A percentile compares a stretch with the other conserved stretches of the same genome.
Evolutionary conservation across 2,329 filamentous ascomycete genomes (phyloP).

Genomic region (Fusarium sp.): DNA sequence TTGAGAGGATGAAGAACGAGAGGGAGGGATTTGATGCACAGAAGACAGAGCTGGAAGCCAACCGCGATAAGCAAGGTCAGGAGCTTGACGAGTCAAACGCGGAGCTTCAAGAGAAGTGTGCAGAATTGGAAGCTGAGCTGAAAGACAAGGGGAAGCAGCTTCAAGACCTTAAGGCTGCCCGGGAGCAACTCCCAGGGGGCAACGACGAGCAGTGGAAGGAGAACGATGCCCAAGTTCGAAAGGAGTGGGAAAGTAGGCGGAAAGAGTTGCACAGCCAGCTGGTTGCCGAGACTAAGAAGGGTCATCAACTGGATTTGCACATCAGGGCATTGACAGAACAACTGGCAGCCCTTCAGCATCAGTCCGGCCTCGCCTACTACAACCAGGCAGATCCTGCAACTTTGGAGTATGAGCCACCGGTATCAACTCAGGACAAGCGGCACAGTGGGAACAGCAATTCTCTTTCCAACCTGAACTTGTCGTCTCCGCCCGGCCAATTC

Average conservation of each 20-base stretch:
- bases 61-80: slow-evolving; percentile 62
- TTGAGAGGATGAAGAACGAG: slow-evolving; percentile 68
- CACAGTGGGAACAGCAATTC: slow-evolving; percentile 61
- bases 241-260: slow-evolving; percentile 66
- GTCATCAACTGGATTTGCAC: slow-evolving; percentile 58
- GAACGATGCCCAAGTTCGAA: slow-evolving; percentile 61
- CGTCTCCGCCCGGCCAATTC: slow-evolving; percentile 53
- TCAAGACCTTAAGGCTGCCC: slow-evolving; percentile 77
- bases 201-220: slow-evolving; percentile 68
- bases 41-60: slow-evolving; percentile 60
- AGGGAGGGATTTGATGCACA: slow-evolving; percentile 65
- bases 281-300: slow-evolving; percentile 58
- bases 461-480: slow-evolving; percentile 53
- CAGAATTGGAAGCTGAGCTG: slow-evolving; percentile 76
- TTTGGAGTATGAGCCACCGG: slow-evolving; percentile 59
- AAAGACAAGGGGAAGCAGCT: slow-evolving; percentile 74
- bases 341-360: slow-evolving; percentile 53
- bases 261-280: slow-evolving; percentile 63
- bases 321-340: slow-evolving; percentile 60
- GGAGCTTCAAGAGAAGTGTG: slow-evolving; percentile 71
- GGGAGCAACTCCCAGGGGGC: slow-evolving; percentile 71
- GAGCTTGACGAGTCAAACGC: slow-evolving; percentile 66
- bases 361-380: slow-evolving; percentile 57
- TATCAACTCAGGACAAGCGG: slow-evolving; percentile 56
- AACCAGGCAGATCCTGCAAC: slow-evolving; percentile 56